Conservation (phyloP, 1,284 basidiomycete genomes). For the Ustilago esculenta region DNA sequence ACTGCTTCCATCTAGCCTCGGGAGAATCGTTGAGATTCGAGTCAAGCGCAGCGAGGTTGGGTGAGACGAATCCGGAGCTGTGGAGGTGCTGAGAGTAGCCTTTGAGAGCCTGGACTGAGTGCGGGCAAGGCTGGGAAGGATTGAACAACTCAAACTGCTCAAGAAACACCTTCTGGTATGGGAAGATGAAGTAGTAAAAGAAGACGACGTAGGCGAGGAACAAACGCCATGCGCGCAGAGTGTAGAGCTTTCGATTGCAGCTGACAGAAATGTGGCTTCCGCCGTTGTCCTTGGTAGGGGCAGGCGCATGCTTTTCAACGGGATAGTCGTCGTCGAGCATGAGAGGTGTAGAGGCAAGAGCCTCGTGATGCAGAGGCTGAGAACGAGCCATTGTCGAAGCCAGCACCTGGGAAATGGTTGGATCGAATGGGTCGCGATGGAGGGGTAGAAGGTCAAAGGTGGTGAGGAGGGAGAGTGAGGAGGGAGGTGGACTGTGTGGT, state of each 20-base stretch:
- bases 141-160: background rate
- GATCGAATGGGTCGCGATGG: background rate
- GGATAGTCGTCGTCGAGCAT: constrained; percentile 7
- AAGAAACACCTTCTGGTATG: background rate
- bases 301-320: background rate
- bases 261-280: background rate
- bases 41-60: background rate
- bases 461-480: background rate
- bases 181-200: too few relatives aligned
- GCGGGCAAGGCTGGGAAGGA: constrained; percentile 5
- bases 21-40: constrained; percentile 1
- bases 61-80: constrained; percentile 4
- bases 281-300: too few relatives aligned
- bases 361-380: constrained; percentile 6
- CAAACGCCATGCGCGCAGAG: constrained; percentile 2
- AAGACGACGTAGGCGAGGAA: background rate
- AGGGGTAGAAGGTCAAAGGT: background rate
- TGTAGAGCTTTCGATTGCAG: background rate
- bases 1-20: constrained; percentile 27
- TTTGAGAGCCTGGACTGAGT: background rate
- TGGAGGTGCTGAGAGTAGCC: constrained; percentile 20
- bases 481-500: too few relatives aligned
- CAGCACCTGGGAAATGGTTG: background rate
- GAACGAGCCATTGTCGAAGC: constrained; percentile 7
- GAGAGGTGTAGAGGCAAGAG: constrained; percentile 15